These are phyloP conservation scores for Thyridium curvatum DNA, from an alignment of 2,329 filamentous ascomycete genomes.

Conservation along the genomic window DNA sequence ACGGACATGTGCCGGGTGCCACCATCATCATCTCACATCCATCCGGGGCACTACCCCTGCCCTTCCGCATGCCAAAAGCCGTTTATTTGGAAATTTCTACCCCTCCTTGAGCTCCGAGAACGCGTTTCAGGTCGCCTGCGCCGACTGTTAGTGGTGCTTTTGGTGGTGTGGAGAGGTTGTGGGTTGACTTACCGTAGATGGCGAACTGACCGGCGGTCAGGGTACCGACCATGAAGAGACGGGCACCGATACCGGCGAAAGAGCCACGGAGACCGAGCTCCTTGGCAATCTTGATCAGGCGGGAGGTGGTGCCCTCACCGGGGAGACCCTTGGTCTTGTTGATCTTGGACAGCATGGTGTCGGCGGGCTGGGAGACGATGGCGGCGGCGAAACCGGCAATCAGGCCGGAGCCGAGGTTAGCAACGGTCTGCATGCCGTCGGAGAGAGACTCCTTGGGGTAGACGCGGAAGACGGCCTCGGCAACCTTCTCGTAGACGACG, in stretches of 20 bases:
- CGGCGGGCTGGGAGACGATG: slow-evolving; percentile 74
- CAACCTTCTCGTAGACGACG: slow-evolving; percentile 79
- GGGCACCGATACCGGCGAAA: slow-evolving; percentile 70
- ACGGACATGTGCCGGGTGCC: too few species aligned
- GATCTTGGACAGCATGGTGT: slow-evolving; percentile 84
- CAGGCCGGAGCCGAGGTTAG: slow-evolving; percentile 45
- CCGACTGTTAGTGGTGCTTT: too few species aligned
- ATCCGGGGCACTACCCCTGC: too few species aligned
- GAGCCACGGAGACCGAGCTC: slow-evolving; percentile 70
- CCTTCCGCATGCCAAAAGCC: too few species aligned
- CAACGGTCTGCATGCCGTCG: slow-evolving; percentile 55
- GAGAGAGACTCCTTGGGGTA: slow-evolving; percentile 64
- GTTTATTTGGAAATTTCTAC: too few species aligned
- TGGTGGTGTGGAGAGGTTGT: too few species aligned
- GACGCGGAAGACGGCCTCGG: slow-evolving; percentile 57
- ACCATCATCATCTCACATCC: too few species aligned
- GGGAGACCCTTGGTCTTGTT: slow-evolving; percentile 81
- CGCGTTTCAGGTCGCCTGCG: too few species aligned
- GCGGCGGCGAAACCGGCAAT: slow-evolving; percentile 70
- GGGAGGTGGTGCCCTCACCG: slow-evolving; percentile 68
- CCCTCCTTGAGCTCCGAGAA: too few species aligned
- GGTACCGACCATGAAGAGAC: slow-evolving; percentile 48
- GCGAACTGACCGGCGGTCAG: slow-evolving; percentile 71
- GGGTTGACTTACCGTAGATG: slow-evolving; percentile 80
- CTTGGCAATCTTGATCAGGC: slow-evolving; percentile 74